Conservation (phyloP, 495 filamentous ascomycete species). For the Aspergillus mulundensis region DNA sequence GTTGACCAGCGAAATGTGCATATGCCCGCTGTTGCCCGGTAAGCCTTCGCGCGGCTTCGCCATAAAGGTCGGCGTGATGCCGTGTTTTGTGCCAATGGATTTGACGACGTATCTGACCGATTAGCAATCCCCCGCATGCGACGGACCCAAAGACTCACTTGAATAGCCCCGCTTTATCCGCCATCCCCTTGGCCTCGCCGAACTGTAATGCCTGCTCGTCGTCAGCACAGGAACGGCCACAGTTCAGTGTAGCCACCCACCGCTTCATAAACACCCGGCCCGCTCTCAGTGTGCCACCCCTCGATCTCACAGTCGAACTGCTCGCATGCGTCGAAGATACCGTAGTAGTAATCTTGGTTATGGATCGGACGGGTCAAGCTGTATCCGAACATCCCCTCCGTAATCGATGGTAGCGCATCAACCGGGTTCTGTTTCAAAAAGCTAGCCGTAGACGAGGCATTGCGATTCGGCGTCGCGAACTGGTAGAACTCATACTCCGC, state of each 20-base stretch:
- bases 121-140: background rate
- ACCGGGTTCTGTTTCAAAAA: conserved; percentile 73
- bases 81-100: conserved; percentile 75
- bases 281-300: conserved; percentile 96
- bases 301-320: conserved; percentile 82
- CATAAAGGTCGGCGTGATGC: conserved; percentile 97
- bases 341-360: conserved; percentile 93
- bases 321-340: conserved; percentile 77
- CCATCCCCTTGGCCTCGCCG: conserved; percentile 78
- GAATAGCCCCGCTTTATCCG: conserved; percentile 86
- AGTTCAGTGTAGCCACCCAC: conserved; percentile 36
- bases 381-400: conserved; percentile 98
- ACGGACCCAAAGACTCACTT: conserved; percentile 56
- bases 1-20: conserved; percentile 79
- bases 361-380: conserved; percentile 87
- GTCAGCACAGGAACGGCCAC: background rate
- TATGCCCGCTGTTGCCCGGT: conserved; percentile 91
- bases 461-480: conserved; percentile 69
- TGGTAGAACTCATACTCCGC: conserved; percentile 98
- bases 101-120: conserved; percentile 69
- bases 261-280: conserved; percentile 93
- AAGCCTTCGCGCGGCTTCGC: conserved; percentile 90
- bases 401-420: conserved; percentile 67
- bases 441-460: conserved; percentile 64
- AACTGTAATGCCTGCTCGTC: conserved; percentile 68